Base-by-base conservation (phyloP, 1,139 yeast genomes). In the Wickerhamomyces sp. region DNA sequence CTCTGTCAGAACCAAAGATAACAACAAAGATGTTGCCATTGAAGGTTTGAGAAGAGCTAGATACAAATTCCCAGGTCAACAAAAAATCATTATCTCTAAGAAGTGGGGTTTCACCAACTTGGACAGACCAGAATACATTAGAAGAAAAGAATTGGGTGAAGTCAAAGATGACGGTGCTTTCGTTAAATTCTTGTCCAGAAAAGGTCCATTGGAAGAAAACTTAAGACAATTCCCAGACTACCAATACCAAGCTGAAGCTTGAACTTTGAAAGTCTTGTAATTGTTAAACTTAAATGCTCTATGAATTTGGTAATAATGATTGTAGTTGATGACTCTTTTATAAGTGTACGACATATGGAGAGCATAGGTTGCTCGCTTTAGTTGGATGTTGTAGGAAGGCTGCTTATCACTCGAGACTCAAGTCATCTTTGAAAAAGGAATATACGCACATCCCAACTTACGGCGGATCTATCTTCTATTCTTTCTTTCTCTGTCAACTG, bases 11-110 rank as follows among this genome's bases (percentile, higher is more conserved):
- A 86, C 96, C 72, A 91, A 82, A 80, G 98, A 91, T 74, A 73
- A 81, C 64, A 88, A 88, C 94, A 87, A 88, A 80, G 96, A 77
- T 45, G 94, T 86, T 67, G 96, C 88, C 57, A 77, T 91, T 62
- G 98, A 91, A 79, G 98, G 93, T 78, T 86, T 91, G 72, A 89
- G 98, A 81, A 89, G 98, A 82, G 94, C 97, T 55, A 89, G 97
- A 79, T 91, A 91, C 86, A 91, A 91, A 89, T 91, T 91, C 97
- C 98, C 98, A 71, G 98, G 98, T 78, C 98, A 91, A 79, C 98
- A 91, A 76, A 91, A 84, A 81, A 91, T 91, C 67, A 91, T 91
- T 63, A 75, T 91, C 72, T 91, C 98, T 57, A 91, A 91, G 94
- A 93, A 93, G 78, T 91, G 98, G 98, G 98, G 98, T 75, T 91